phyloP scores from a whole-genome alignment of 768 basidiomycete species.

The Leccinellum luteum region DNA sequence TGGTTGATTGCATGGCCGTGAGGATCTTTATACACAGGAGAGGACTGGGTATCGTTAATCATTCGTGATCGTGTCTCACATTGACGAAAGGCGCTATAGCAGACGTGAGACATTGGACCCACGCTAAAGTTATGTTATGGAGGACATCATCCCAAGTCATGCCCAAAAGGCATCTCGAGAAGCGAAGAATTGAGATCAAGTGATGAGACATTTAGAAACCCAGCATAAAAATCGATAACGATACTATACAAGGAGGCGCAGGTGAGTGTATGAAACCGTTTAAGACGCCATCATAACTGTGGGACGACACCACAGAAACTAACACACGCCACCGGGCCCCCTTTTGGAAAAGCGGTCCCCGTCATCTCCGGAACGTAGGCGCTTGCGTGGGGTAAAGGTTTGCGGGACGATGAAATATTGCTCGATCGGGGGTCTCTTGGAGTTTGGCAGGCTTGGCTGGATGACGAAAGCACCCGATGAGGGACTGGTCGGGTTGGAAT shows the following conservation, averaged over 20 bases:
- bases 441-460: conserved; percentile 17
- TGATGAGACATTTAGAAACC: background rate
- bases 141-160: background rate
- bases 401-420: conserved; percentile 35
- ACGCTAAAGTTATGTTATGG: background rate
- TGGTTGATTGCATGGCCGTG: background rate
- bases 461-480: conserved; percentile 28
- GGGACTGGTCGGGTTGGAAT: conserved; percentile 68
- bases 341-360: conserved; percentile 25
- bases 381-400: conserved; percentile 21
- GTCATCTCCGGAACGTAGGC: conserved; percentile 27
- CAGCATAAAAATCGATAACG: conserved; percentile 23
- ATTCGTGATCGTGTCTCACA: conserved; percentile 10
- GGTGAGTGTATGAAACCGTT: conserved; percentile 3
- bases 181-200: background rate
- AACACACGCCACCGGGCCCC: conserved; percentile 11
- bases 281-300: conserved; percentile 8
- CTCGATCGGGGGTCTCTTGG: conserved; percentile 36
- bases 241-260: conserved; percentile 25
- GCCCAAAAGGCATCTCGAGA: background rate
- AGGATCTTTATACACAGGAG: conserved; percentile 1
- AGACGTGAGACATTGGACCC: conserved; percentile 8
- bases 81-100: background rate
- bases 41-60: background rate
- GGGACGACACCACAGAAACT: conserved; percentile 14